Evolutionary conservation across 2,329 filamentous ascomycete species (phyloP).

Genomic region (Biscogniauxia marginata): DNA sequence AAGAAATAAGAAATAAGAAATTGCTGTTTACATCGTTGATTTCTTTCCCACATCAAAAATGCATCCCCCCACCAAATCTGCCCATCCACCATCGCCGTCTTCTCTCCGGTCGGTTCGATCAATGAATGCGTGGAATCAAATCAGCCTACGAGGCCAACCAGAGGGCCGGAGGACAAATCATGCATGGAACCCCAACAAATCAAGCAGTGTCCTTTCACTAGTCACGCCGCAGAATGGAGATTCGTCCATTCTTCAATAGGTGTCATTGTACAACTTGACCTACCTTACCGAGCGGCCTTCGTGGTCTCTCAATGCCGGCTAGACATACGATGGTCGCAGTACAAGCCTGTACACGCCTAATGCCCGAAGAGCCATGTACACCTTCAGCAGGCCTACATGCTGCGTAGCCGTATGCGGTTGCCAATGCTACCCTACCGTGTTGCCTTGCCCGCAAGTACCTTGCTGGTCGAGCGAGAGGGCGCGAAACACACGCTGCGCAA

Average conservation of each 20-base stretch:
- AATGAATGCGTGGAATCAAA: not conserved
- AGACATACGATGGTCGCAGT: slow-evolving; percentile 11
- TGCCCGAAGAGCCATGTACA: not conserved
- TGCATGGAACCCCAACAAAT: slow-evolving; percentile 11
- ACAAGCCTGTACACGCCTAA: not conserved
- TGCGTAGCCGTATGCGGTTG: not conserved
- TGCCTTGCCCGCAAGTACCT: not conserved
- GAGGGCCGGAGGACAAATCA: not conserved
- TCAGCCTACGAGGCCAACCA: not conserved
- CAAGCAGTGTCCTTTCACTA: slow-evolving; percentile 3
- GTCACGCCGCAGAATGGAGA: not conserved
- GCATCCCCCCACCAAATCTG: no score
- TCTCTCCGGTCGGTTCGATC: not conserved
- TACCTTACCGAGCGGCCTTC: slow-evolving; percentile 8
- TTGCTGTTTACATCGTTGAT: no score
- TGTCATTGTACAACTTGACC: slow-evolving; percentile 16
- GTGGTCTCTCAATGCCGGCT: slow-evolving; percentile 11
- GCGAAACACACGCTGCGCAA: not conserved
- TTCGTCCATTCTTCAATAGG: not conserved
- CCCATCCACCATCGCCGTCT: no score
- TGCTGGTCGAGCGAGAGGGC: not conserved
- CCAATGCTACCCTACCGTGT: not conserved
- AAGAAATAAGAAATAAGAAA: no score
- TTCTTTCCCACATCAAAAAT: not conserved
- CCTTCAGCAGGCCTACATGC: not conserved